Percentiles rank a stretch among this genome's conserved stretches.
Conservation (phyloP, 2,329 filamentous ascomycete species). For the Arthrobotrys sphaeroides region DNA sequence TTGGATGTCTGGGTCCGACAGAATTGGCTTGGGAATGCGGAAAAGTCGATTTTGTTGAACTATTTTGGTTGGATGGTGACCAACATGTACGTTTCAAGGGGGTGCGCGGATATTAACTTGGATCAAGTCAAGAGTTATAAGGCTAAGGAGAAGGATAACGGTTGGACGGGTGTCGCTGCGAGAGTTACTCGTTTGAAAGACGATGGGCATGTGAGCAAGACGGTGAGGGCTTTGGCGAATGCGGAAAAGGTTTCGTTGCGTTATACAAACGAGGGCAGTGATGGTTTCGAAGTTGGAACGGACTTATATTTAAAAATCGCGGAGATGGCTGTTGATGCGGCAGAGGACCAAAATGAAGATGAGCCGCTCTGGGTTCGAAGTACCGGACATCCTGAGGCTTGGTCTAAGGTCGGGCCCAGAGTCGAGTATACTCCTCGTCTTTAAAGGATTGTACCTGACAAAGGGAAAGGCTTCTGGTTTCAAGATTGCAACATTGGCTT, state of each 20-base stretch:
- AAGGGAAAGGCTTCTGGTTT: background rate
- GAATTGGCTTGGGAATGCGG: slow-evolving; percentile 69
- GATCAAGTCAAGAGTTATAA: slow-evolving; percentile 71
- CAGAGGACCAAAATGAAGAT: slow-evolving; percentile 60
- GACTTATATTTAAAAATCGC: slow-evolving; percentile 71
- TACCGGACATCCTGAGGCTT: slow-evolving; percentile 73
- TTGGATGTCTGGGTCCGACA: slow-evolving; percentile 70
- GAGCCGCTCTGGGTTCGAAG: slow-evolving; percentile 68
- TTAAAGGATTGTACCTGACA: background rate
- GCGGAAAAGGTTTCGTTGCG: slow-evolving; percentile 67
- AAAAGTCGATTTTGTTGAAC: slow-evolving; percentile 77
- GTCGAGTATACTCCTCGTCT: slow-evolving; percentile 9
- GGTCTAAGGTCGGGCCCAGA: slow-evolving; percentile 64
- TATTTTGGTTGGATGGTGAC: slow-evolving; percentile 83
- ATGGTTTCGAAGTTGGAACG: slow-evolving; percentile 67
- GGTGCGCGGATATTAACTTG: slow-evolving; percentile 69
- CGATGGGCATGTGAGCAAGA: slow-evolving; percentile 83
- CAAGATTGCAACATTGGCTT: too few species aligned
- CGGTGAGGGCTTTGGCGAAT: slow-evolving; percentile 74
- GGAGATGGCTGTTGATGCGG: slow-evolving; percentile 69
- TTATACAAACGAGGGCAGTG: slow-evolving; percentile 64
- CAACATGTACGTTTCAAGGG: slow-evolving; percentile 75
- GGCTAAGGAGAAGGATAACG: slow-evolving; percentile 63
- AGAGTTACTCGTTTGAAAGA: slow-evolving; percentile 68
- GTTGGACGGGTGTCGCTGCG: slow-evolving; percentile 64